phyloP scores from a whole-genome alignment of 2,329 filamentous ascomycete species.

The Talaromyces sp. region DNA sequence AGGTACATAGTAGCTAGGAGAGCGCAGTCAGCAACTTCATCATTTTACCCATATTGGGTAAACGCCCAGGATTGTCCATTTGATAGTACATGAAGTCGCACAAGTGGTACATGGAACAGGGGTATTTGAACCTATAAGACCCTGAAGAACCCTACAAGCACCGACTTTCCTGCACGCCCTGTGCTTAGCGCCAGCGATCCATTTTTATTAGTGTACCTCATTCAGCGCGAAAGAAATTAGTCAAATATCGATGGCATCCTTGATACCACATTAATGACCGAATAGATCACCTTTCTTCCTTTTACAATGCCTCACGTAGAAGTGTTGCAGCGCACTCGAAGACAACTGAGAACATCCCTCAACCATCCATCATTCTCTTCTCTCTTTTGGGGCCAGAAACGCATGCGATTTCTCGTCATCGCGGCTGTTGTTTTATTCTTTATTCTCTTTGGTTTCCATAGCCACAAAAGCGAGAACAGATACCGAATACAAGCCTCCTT shows the following conservation, averaged over 20 bases:
- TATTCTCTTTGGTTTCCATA: not conserved
- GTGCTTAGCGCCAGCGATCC: not conserved
- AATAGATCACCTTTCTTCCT: not conserved
- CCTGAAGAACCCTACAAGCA: not conserved
- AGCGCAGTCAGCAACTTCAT: not conserved
- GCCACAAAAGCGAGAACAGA: not conserved
- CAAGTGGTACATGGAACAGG: not conserved
- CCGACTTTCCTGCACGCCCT: not conserved
- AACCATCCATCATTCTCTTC: not conserved
- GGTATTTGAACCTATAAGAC: not conserved
- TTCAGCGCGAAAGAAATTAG: not conserved
- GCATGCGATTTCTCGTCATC: not conserved
- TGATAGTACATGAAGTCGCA: not conserved
- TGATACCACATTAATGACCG: not conserved
- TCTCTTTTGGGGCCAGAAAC: not conserved
- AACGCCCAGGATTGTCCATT: not conserved
- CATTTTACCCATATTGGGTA: not conserved
- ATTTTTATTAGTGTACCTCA: not conserved
- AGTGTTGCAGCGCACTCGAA: not conserved
- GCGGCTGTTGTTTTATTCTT: not conserved
- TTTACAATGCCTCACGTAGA: not conserved
- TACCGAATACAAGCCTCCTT: slow-evolving; percentile 5
- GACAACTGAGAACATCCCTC: not conserved
- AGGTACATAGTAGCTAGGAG: not conserved
- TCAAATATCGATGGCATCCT: not conserved